Base-by-base conservation (phyloP, 1,284 basidiomycete genomes). In the Trichosporon asahii region DNA sequence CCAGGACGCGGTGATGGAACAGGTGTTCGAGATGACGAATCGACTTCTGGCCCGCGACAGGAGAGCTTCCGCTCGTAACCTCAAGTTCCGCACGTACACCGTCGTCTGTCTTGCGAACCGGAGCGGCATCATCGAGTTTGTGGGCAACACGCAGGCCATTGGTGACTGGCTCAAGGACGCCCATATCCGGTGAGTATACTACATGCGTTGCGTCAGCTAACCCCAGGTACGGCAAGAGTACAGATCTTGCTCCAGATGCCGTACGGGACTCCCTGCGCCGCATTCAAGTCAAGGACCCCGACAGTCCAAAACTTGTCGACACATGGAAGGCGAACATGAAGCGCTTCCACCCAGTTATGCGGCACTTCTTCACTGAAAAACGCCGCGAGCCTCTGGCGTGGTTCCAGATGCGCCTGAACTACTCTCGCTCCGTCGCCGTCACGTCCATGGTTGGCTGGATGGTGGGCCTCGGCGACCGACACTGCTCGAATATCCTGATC, bases 1-100 rank as follows among this genome's bases (percentile, higher is more conserved):
- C 33, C 97, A 99, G 83, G 96, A 99, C 80, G 95, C 96, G 0
- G 94, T 99, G 63, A 98, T 99, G 95, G 94, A 98, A 79, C 97
- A 99, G 83, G 94, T 98, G 1, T 99, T 99, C 78, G 89, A 90
- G 35, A 86, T 98, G 55, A 91, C 95, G 68, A 98, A 99, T 73
- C 85, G 88, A 3, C 87, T 98, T 1, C 87, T 99, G 7, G 77
- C 79, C 9, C 86, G 86, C 12, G 94, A 98, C 80, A 86, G 89
- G 29, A 89, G 91, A 72, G 93, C 95, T 0, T 87, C 87, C 66
- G 87, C 88, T 67, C 89, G 96, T 12, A 85, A 89, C 40, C 86
- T 99, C 31, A 85, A 85, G 57, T 89, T 98, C 71, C 87, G 94
- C 44, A 91, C 89, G 11, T 99, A 98, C 84, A 92, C 89, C 68